Evolutionary conservation across 768 basidiomycete genomes (phyloP), one percentile per base, ranked within the genome.

Genomic region (Cystofilobasidium capitatum): DNA sequence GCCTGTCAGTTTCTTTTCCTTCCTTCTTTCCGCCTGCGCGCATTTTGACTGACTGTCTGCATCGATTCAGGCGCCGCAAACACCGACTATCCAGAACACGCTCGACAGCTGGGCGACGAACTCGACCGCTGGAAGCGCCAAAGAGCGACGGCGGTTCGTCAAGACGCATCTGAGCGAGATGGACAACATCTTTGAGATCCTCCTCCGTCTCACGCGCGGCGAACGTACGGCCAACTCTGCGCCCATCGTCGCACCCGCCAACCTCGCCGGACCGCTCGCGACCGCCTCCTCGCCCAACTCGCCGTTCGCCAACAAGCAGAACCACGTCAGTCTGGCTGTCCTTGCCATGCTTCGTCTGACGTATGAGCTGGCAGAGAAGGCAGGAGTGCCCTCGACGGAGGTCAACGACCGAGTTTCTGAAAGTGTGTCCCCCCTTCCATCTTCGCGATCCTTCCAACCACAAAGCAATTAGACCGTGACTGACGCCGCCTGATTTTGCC

Each of bases 271-370:
- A 12, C 69, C 75, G 0, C 71, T 77, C 45, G 73, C 74, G 5
- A 71, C 72, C 5, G 67, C 74, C 40, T 80, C 89, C 58, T 79
- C 83, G 7, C 84, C 83, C n/a, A 84, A 85, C 47, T 88, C 89
- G 4, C 84, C 88, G 16, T 89, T 91, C 73, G 86, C 85, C 24
- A 81, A 84, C 45, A 89, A 93, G 73, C 94, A 99, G 79, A 97
- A 92, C 0, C 92, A 93, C 71, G 88, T 94, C 29, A 90, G 90
- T 12, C 83, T 98, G 37, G 92, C 93, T 12, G 88, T 98, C 14
- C 81, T 98, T 60, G 91, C 92, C 17, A 83, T 98, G 77, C 91
- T 91, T 79, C 82, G 88, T 31, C 83, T 97, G 80, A 81, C 87
- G 8, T 79, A 86, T 59, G 90, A 91, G 71, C 91, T 86, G 74